A percentile compares a stretch with the other conserved stretches of the same genome.
These are phyloP conservation scores for Saccharomyces hybrid DNA, from an alignment of 1,139 yeast genomes.

Conservation along the genomic window DNA sequence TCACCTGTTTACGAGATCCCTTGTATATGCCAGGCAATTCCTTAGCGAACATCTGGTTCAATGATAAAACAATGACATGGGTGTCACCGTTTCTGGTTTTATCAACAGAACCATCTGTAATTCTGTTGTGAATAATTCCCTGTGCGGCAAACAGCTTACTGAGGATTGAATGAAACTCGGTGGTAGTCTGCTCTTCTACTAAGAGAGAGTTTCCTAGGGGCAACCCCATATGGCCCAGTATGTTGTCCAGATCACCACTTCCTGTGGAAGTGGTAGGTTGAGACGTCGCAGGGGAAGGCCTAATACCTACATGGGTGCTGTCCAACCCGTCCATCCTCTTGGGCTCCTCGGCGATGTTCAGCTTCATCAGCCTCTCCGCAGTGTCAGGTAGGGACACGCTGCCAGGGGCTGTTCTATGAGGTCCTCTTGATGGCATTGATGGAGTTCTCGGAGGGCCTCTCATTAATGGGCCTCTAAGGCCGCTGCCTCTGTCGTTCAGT, in stretches of 20 bases:
- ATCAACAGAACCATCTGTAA: slow-evolving; percentile 30
- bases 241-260: slow-evolving; percentile 60
- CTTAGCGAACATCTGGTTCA: slow-evolving; percentile 53
- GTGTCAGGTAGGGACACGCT: neutral
- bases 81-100: slow-evolving; percentile 36
- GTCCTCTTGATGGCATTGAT: slow-evolving; percentile 5
- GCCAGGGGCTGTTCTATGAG: neutral
- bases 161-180: slow-evolving; percentile 78
- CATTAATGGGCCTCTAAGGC: slow-evolving; percentile 19
- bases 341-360: neutral
- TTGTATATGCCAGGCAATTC: slow-evolving; percentile 76
- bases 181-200: slow-evolving; percentile 79
- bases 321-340: neutral
- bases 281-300: slow-evolving; percentile 73
- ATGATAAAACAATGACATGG: slow-evolving; percentile 64
- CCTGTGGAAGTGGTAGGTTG: slow-evolving; percentile 77
- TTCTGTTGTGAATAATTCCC: slow-evolving; percentile 65
- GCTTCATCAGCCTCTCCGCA: neutral
- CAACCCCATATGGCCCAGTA: slow-evolving; percentile 75
- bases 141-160: slow-evolving; percentile 69
- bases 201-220: slow-evolving; percentile 70
- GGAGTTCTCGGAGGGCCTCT: slow-evolving; percentile 8
- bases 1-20: slow-evolving; percentile 61
- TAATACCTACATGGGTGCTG: slow-evolving; percentile 47
- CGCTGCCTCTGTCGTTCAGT: slow-evolving; percentile 19